Conservation (phyloP, 225 moss, liverwort and hornwort genomes). For the Takakia lepidozioides region DNA sequence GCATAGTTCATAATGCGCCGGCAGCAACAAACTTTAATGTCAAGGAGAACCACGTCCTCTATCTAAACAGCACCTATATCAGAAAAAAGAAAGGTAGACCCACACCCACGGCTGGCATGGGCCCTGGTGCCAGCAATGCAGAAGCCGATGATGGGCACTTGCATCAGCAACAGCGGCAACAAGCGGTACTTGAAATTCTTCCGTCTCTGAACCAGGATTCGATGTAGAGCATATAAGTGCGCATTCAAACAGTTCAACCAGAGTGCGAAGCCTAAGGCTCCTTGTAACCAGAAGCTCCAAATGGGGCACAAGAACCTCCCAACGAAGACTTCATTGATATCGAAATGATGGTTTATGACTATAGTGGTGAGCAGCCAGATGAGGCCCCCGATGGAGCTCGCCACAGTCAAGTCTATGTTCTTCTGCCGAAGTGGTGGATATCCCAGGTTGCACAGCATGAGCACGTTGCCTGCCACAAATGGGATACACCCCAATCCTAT, state of each 20-base stretch:
- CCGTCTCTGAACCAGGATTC: constrained; percentile 23
- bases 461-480: constrained; percentile 32
- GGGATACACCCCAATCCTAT: constrained; percentile 23
- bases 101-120: constrained; percentile 17
- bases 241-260: constrained; percentile 51
- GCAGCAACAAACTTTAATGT: too few species aligned
- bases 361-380: constrained; percentile 41
- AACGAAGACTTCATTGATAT: constrained; percentile 15
- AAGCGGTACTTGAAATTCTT: constrained; percentile 16
- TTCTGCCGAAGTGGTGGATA: constrained; percentile 42
- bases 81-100: too few species aligned
- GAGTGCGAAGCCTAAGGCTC: constrained; percentile 34
- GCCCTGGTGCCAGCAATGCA: constrained; percentile 22
- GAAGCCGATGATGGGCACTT: constrained; percentile 33
- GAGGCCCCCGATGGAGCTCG: constrained; percentile 42
- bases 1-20: too few species aligned
- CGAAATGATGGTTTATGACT: constrained; percentile 41
- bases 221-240: constrained; percentile 36
- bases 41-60: too few species aligned
- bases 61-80: too few species aligned
- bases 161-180: constrained; percentile 22
- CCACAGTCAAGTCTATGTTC: constrained; percentile 39
- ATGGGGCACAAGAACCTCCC: constrained; percentile 32
- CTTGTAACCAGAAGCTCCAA: constrained; percentile 52
- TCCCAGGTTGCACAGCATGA: constrained; percentile 26